Evolutionary conservation across 2,329 filamentous ascomycete species (phyloP), one percentile per base, ranked within the genome.

Genomic region (Sphaceloma murrayae): DNA sequence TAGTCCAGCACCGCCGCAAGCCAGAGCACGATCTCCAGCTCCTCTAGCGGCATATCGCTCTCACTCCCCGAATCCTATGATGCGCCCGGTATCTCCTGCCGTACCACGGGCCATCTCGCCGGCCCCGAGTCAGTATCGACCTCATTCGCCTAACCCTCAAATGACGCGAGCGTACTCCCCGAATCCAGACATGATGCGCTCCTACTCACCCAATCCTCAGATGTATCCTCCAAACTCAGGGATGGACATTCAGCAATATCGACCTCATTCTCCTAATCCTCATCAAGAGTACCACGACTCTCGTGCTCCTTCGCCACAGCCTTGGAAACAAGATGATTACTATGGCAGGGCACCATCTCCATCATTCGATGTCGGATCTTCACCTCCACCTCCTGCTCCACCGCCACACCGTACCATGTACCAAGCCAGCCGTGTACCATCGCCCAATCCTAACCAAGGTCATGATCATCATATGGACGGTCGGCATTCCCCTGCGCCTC

Each of bases 301-400:
- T 7, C 58, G 68, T 49, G 59, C 59, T 10, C 57, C 62, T 16
- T 69, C 66, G 8, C 63, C 63, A 13, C 57, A 58, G 3, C 67
- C 66, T 49, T 65, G 61, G 13, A 62, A 63, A 48, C 62, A 52
- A 39, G 63, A 60, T 49, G 61, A 58, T 9, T 39, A 47, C 13
- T 34, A 49, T 6, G 50, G 47, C 5, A 44, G 53, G 26, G 42
- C 47, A 17, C 44, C 51, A 6, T 57, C 57, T 24, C 54, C 53
- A 13, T 33, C 47, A 2, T 49, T 46, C 29, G 14, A 57, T 54
- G 51, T 62, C 14, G 72, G 74, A 30, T 77, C 76, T 14, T 82
- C 82, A 6, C 85, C 86, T 13, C 86, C 87, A 5, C 86, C 87
- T 2, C 80, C 86, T 2, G 87, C 88, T 6, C 86, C 88, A 5